Percentiles rank a stretch among this genome's conserved stretches.
Evolutionary conservation across 2,329 filamentous ascomycete genomes (phyloP).

Genomic region (Fusarium humuli): DNA sequence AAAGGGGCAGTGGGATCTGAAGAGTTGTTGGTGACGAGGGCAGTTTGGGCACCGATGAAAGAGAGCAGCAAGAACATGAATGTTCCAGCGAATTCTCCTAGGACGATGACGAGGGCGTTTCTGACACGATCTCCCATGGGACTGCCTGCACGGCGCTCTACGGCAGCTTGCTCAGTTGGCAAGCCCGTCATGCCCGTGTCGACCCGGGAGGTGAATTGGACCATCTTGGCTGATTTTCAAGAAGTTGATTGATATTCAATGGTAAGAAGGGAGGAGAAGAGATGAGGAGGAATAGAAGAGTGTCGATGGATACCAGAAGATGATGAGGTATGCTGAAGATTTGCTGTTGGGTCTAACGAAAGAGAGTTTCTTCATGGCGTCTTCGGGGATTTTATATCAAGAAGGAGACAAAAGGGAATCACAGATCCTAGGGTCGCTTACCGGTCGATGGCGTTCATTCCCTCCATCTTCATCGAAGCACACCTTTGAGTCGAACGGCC

Average conservation of each 20-base stretch:
- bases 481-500: conserved; percentile 10
- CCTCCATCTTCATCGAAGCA: conserved; percentile 23
- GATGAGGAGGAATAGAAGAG: background rate
- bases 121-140: conserved; percentile 27
- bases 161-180: conserved; percentile 28
- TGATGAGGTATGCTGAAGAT: conserved; percentile 5
- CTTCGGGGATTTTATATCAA: conserved; percentile 32
- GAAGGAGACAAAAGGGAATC: background rate
- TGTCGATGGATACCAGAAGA: background rate
- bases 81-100: conserved; percentile 65
- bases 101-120: conserved; percentile 56
- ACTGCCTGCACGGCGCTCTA: conserved; percentile 7
- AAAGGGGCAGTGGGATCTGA: conserved; percentile 45
- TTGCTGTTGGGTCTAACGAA: conserved; percentile 2
- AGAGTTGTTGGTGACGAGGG: conserved; percentile 49
- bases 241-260: background rate
- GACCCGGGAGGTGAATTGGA: conserved; percentile 18
- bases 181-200: conserved; percentile 21
- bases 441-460: conserved; percentile 11
- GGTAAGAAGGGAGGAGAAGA: background rate
- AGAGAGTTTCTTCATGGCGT: conserved; percentile 16
- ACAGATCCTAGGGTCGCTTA: background rate
- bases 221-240: conserved; percentile 19
- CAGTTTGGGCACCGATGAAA: conserved; percentile 56
- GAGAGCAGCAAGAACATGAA: conserved; percentile 64